Evolutionary conservation across 192 early-diverging fungal species (phyloP), one percentile per base, ranked within the genome.

Genomic region (Lunasporangiospora selenospora): DNA sequence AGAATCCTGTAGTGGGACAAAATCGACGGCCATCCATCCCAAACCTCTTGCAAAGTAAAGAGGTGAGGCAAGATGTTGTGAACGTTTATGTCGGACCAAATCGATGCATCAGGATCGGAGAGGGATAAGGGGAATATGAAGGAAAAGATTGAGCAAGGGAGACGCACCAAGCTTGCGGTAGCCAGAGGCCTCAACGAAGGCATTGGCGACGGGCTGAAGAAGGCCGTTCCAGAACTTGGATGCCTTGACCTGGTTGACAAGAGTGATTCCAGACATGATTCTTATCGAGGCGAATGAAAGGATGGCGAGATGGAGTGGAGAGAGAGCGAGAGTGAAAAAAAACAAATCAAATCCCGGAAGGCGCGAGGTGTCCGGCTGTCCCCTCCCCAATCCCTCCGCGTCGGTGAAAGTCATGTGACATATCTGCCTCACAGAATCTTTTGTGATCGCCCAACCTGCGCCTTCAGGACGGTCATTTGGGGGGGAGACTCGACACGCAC

Each of bases 151-250:
- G n/a, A 26, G 6, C 13, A 11, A 21, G 12, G 23, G 15, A 15
- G 16, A 80, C 86, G 67, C 80, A 90, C 90, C 90, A 34, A 87
- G 81, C 60, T 88, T 75, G 53, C 88, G 82, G 75, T 92, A 92
- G 44, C 88, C 90, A 37, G 88, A 55, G 39, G 85, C 80, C 53
- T 85, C 84, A 49, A 86, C 86, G 76, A 87, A 88, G 19, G 80
- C 82, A 50, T 77, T 84, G 58, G 90, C 81, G 18, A 88, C 76
- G 23, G 90, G 90, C 62, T 71, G 78, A 40, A 87, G 62, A 31
- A 87, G 12, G 8, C 67, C 63, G 21, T 80, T 70, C 43, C 85
- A 67, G 60, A 85, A 78, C 65, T 80, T 80, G 48, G 80, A 82
- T 46, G 71, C 77, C 77, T 80, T 80, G 42, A 87, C 69, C 56